Conservation (phyloP, 768 basidiomycete genomes). For the Termitomyces sp. region DNA sequence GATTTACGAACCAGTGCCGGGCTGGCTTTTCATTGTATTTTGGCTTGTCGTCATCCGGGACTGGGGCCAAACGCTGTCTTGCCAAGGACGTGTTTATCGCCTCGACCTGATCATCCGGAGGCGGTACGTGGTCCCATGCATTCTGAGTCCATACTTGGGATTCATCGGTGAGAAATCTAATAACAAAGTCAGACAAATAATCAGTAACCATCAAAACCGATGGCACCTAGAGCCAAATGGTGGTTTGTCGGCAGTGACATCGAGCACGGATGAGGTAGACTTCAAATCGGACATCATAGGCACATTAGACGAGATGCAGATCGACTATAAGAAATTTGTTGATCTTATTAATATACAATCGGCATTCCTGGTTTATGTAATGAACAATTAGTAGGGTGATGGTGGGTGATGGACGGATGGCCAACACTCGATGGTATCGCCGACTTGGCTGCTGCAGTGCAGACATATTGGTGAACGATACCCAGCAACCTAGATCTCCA, state of each 20-base stretch:
- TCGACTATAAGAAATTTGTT: neutral
- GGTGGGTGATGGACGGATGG: slow-evolving; percentile 7
- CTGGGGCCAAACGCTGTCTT: slow-evolving; percentile 68
- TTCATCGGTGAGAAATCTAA: slow-evolving; percentile 65
- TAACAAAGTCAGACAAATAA: neutral
- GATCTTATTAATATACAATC: too few species aligned
- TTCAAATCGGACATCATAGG: slow-evolving; percentile 19
- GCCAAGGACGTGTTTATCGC: slow-evolving; percentile 64
- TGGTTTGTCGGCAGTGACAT: slow-evolving; percentile 48
- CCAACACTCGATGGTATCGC: slow-evolving; percentile 7
- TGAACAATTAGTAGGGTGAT: neutral
- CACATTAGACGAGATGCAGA: neutral
- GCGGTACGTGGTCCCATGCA: slow-evolving; percentile 89
- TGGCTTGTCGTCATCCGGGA: slow-evolving; percentile 64
- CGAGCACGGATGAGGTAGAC: slow-evolving; percentile 62
- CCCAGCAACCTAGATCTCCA: slow-evolving; percentile 8
- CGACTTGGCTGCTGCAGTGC: slow-evolving; percentile 15
- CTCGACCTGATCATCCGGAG: slow-evolving; percentile 76
- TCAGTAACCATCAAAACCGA: neutral
- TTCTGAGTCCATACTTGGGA: slow-evolving; percentile 82
- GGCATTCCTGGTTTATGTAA: slow-evolving; percentile 10
- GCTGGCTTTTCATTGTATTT: slow-evolving; percentile 73
- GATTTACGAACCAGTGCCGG: slow-evolving; percentile 53
- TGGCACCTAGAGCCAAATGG: slow-evolving; percentile 68
- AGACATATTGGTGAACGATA: slow-evolving; percentile 5